phyloP scores from a whole-genome alignment of 352 stramenopile species.

The Pythium aristosporum region DNA sequence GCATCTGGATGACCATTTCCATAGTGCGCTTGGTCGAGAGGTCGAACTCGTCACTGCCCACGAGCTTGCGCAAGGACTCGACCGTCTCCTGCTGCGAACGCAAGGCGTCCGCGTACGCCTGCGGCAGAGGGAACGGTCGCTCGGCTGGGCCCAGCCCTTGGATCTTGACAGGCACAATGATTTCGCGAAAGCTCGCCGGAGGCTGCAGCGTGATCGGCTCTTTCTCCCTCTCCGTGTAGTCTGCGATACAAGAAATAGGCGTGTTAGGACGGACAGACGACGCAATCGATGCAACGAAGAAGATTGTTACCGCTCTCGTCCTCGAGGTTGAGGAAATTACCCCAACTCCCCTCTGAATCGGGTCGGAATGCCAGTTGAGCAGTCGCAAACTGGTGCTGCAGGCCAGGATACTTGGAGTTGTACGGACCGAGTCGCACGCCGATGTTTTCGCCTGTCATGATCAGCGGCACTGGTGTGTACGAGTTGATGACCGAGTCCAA shows the following conservation, averaged over 20 bases:
- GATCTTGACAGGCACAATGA: slow-evolving; percentile 71
- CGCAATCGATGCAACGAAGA: background rate
- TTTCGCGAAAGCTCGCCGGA: slow-evolving; percentile 57
- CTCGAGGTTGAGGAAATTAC: slow-evolving; percentile 69
- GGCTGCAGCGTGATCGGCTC: slow-evolving; percentile 56
- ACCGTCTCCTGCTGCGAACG: slow-evolving; percentile 73
- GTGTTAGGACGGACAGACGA: background rate
- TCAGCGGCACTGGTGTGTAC: slow-evolving; percentile 89
- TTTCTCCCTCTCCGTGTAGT: slow-evolving; percentile 44
- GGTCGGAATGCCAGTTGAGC: slow-evolving; percentile 46
- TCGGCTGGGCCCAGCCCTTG: slow-evolving; percentile 36
- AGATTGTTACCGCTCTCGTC: slow-evolving; percentile 47
- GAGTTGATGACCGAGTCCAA: slow-evolving; percentile 91
- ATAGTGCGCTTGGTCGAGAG: slow-evolving; percentile 74
- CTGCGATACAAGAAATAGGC: background rate
- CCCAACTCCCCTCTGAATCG: slow-evolving; percentile 59
- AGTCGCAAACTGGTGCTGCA: slow-evolving; percentile 72
- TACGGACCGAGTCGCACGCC: slow-evolving; percentile 94
- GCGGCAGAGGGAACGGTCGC: slow-evolving; percentile 77
- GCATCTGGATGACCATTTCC: slow-evolving; percentile 79
- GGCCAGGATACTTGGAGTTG: slow-evolving; percentile 93
- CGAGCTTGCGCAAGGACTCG: slow-evolving; percentile 63
- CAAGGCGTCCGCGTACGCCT: slow-evolving; percentile 65
- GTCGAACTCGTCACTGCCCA: slow-evolving; percentile 83
- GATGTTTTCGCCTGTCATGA: slow-evolving; percentile 95